A percentile compares a stretch with the other conserved stretches of the same genome.
These are phyloP conservation scores for Microdochium paspali DNA, from an alignment of 2,329 filamentous ascomycete species.

Conservation along the genomic window DNA sequence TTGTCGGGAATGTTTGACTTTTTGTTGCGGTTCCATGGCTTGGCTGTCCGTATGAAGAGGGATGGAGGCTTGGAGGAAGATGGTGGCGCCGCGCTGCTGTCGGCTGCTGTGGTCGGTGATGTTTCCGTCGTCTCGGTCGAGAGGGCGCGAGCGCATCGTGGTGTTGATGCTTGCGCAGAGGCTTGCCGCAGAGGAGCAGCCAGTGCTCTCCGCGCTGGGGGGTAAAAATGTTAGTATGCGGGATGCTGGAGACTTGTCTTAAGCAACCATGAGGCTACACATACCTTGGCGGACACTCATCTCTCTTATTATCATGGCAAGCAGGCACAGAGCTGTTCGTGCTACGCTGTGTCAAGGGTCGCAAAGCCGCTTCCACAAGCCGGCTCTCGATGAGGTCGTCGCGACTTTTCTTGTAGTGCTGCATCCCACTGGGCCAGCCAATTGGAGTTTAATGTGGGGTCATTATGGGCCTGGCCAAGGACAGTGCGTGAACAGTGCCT, in stretches of 20 bases:
- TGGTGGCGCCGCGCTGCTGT: background rate
- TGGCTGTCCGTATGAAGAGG: conserved; percentile 1
- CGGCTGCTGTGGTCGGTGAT: conserved; percentile 12
- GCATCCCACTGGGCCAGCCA: background rate
- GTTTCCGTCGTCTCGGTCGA: conserved; percentile 26
- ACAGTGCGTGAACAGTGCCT: background rate
- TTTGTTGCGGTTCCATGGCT: conserved; percentile 5
- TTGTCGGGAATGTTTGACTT: conserved; percentile 13
- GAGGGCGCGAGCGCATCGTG: conserved; percentile 27
- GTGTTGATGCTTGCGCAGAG: background rate
- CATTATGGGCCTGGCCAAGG: background rate
- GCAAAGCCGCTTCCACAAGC: too few species aligned
- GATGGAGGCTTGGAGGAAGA: background rate
- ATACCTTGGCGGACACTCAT: conserved; percentile 19
- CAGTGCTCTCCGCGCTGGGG: conserved; percentile 32
- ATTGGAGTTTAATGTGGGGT: background rate
- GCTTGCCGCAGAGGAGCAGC: conserved; percentile 27
- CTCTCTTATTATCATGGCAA: conserved; percentile 21
- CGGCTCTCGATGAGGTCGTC: background rate
- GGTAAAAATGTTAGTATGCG: conserved; percentile 10
- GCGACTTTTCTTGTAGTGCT: background rate
- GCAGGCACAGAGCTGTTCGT: background rate
- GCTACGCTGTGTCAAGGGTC: background rate
- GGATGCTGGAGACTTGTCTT: background rate
- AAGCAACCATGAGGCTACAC: background rate